Base-by-base conservation (phyloP, 148 eudicot species). In the Camellia sinensis region DNA sequence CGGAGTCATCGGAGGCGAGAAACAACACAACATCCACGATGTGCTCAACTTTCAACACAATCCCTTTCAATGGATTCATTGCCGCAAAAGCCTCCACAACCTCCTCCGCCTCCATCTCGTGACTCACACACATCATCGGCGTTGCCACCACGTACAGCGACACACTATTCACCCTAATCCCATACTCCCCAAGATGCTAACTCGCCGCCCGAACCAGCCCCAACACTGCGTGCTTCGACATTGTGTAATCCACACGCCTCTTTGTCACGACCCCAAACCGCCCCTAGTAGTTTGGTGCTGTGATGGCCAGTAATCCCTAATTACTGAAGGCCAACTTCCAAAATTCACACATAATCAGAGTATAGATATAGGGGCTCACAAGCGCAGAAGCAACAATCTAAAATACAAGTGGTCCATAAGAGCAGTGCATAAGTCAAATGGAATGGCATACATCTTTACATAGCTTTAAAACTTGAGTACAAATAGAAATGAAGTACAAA, bases 151-250 rank as follows among this genome's bases (percentile, higher is more conserved):
- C 77, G 15, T 7, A 78, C 18, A 85, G 88, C 9, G 86, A 86
- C 64, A 86, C 83, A 37, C 29, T 22, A 22, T 22, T 22, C 29
- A 22, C 29, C 29, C 29, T 22, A 22, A 22, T 22, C 29, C 29
- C 83, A 21, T 80, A 65, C 56, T 61, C 71, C 9, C 88, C 88
- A 2, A 86, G 75, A 72, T 83, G 81, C 21, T 45, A 19, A 40
- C 83, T 64, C 6, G 84, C 83, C 1, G 77, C 45, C 67, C 83
- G 71, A 29, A 83, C 68, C 4, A 86, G 73, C 67, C 88, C 88
- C 29, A 86, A 22, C 69, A 86, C 75, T 12, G 85, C 88, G 62
- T 82, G 85, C 73, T 86, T 86, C 19, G 88, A 82, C 70, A 80
- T 78, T 11, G 9, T 4, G 69, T 84, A 84, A 9, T 79, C 87